Evolutionary conservation across 768 basidiomycete genomes (phyloP).

Genomic region (Trametes villosa): DNA sequence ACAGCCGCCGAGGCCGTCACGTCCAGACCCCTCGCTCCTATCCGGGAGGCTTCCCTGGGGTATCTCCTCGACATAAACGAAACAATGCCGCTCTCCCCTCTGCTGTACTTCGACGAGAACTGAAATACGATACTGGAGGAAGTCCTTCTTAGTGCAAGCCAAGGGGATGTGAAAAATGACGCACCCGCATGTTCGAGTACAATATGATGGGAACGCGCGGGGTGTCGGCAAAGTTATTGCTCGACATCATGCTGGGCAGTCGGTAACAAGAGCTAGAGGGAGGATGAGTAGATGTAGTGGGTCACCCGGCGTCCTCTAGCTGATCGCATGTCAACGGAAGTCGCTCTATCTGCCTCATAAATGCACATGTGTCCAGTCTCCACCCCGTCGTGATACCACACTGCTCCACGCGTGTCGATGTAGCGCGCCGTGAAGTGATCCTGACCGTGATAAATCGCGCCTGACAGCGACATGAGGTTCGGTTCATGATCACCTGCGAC

Average conservation of each 20-base stretch:
- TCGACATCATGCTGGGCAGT: background rate
- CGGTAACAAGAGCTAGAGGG: background rate
- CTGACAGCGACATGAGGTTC: background rate
- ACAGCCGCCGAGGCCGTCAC: too few relatives aligned
- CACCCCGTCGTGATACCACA: background rate
- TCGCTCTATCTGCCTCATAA: background rate
- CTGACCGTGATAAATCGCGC: background rate
- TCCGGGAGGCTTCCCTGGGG: too few relatives aligned
- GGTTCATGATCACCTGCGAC: too few relatives aligned
- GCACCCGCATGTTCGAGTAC: too few relatives aligned
- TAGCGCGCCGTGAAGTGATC: background rate
- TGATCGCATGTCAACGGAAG: background rate
- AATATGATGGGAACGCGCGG: too few relatives aligned
- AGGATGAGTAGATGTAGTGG: background rate
- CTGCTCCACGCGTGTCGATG: background rate
- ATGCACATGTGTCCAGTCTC: background rate
- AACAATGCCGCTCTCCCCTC: too few relatives aligned
- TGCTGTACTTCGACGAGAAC: too few relatives aligned
- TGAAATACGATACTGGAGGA: too few relatives aligned
- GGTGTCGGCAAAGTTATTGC: background rate
- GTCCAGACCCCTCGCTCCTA: too few relatives aligned
- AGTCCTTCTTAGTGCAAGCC: too few relatives aligned
- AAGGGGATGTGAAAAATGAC: too few relatives aligned
- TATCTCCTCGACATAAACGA: too few relatives aligned
- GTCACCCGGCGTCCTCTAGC: background rate